phyloP scores from a whole-genome alignment of 2,329 filamentous ascomycete genomes.

The Cladosporium sphaerospermum region DNA sequence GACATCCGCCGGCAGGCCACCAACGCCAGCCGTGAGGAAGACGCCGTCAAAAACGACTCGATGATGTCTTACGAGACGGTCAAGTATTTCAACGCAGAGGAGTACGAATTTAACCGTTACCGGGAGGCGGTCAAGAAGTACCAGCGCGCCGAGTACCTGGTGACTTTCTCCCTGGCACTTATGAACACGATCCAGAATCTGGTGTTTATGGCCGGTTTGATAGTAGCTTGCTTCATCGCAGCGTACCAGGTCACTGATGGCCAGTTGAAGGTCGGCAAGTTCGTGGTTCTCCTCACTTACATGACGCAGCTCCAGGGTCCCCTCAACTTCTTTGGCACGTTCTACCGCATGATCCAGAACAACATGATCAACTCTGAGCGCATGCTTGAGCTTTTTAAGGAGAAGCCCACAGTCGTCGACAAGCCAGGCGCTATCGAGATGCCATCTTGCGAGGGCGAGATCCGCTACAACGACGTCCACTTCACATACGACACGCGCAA shows the following conservation, averaged over 20 bases:
- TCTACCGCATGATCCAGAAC: slow-evolving; percentile 92
- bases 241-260: slow-evolving; percentile 63
- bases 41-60: slow-evolving; percentile 97
- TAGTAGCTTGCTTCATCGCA: slow-evolving; percentile 64
- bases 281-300: slow-evolving; percentile 66
- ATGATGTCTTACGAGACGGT: slow-evolving; percentile 93
- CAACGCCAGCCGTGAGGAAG: slow-evolving; percentile 88
- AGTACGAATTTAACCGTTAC: slow-evolving; percentile 53
- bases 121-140: slow-evolving; percentile 50
- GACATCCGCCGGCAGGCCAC: slow-evolving; percentile 91
- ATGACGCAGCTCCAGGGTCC: slow-evolving; percentile 68
- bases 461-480: slow-evolving; percentile 80
- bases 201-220: slow-evolving; percentile 57
- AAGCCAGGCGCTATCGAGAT: slow-evolving; percentile 58
- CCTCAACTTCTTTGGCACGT: slow-evolving; percentile 76
- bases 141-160: slow-evolving; percentile 52
- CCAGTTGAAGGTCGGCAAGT: slow-evolving; percentile 57
- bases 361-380: slow-evolving; percentile 97
- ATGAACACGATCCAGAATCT: slow-evolving; percentile 59
- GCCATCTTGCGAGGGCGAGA: slow-evolving; percentile 66
- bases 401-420: slow-evolving; percentile 86
- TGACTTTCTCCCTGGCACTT: slow-evolving; percentile 50
- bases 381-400: slow-evolving; percentile 92
- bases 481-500: slow-evolving; percentile 87
- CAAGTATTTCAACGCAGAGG: slow-evolving; percentile 59